A percentile compares a stretch with the other conserved stretches of the same genome.
Conservation (phyloP, 2,329 filamentous ascomycete genomes). For the Beauveria medogensis region DNA sequence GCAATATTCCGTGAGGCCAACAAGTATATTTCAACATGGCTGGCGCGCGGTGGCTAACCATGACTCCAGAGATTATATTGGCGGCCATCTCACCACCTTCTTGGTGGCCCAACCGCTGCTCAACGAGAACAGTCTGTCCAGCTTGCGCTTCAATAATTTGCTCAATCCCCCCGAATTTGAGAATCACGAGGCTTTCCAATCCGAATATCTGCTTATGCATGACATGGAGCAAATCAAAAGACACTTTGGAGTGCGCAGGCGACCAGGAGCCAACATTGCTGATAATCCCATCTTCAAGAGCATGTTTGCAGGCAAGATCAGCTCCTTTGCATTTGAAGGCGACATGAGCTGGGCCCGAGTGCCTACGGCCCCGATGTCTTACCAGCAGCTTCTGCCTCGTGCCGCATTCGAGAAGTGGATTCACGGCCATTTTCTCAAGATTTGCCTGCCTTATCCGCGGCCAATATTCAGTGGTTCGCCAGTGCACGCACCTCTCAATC, state of each 20-base stretch:
- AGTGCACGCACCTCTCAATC: conserved; percentile 19
- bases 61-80: conserved; percentile 20
- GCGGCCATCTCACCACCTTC: conserved; percentile 20
- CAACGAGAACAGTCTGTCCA: conserved; percentile 16
- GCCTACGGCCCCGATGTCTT: not conserved
- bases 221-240: conserved; percentile 17
- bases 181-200: conserved; percentile 19
- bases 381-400: conserved; percentile 13
- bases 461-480: conserved; percentile 11
- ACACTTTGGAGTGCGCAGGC: conserved; percentile 18
- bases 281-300: not conserved
- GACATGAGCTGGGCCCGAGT: conserved; percentile 16
- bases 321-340: conserved; percentile 8
- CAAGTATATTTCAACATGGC: not conserved
- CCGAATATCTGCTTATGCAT: conserved; percentile 23
- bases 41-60: not conserved
- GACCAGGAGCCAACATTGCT: not conserved
- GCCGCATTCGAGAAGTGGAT: conserved; percentile 18
- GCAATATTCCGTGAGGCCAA: conserved; percentile 21
- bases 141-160: conserved; percentile 19
- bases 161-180: conserved; percentile 21
- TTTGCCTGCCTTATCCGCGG: conserved; percentile 18
- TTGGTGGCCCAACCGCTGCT: conserved; percentile 19
- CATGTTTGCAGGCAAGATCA: not conserved
- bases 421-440: conserved; percentile 18